Percentiles rank a stretch among this genome's conserved stretches.
phyloP scores from a whole-genome alignment of 257 asterid species.

The Solanum etuberosum region DNA sequence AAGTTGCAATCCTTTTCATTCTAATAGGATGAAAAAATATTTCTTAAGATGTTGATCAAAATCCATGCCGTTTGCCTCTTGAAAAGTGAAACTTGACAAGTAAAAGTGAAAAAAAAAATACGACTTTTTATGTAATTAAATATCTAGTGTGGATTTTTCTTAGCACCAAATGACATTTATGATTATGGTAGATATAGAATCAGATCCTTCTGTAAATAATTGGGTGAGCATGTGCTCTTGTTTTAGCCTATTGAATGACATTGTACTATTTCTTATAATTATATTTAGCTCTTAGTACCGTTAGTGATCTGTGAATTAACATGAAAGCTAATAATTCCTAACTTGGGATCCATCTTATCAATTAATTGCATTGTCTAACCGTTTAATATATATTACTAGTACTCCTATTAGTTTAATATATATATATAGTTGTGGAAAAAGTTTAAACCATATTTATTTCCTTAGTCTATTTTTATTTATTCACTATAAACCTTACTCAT shows the following conservation, averaged over 20 bases:
- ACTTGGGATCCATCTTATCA: neutral
- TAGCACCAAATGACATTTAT: neutral
- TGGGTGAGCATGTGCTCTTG: neutral
- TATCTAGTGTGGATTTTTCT: neutral
- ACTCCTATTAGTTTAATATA: neutral
- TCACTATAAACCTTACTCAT: no score
- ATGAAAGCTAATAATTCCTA: neutral
- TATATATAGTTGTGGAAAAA: neutral
- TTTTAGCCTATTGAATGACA: neutral
- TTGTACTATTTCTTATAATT: neutral
- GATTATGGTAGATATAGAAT: neutral
- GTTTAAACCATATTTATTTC: neutral
- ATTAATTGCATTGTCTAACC: neutral
- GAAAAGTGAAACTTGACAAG: neutral
- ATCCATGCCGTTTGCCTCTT: neutral
- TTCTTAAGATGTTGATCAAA: no score
- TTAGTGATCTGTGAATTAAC: neutral
- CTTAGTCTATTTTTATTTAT: no score
- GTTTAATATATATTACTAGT: neutral
- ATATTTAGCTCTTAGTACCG: neutral
- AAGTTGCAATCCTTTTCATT: neutral
- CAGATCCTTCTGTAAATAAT: neutral
- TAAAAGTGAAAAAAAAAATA: no score
- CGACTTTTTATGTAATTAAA: no score
- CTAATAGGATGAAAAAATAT: no score